Base-by-base conservation (phyloP, 2,329 filamentous ascomycete genomes). In the Aspergillus sp. region DNA sequence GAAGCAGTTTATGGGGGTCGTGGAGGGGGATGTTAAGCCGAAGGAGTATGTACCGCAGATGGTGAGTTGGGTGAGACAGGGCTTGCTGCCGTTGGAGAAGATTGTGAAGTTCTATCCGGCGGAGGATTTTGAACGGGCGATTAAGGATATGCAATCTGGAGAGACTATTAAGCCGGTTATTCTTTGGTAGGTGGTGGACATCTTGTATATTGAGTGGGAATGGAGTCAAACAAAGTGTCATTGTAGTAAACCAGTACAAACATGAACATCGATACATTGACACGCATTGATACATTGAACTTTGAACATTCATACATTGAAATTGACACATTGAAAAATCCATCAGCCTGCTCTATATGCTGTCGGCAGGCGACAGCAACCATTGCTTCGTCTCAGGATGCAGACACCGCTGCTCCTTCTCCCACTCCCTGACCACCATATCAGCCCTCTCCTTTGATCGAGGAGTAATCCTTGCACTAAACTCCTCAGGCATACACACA, bases 31-130 rank as follows among this genome's bases (percentile, higher is more conserved):
- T 42, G 70, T 72, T 4, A 64, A 70, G 22, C 73, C 76, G 43
- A 45, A 52, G 43, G 53, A 59, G 42, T 77, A 69, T 53, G 65
- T 80, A 3, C 77, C 78, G 0, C 65, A 74, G 60, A 68, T 80
- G 76, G 75, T 80, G 14, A 54, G 73, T 45, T 80, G 77, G 78
- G 77, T 76, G 51, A 61, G 69, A 13, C 67, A 76, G 40, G 77
- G 76, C 7, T 72, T 66, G 54, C 76, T 81, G 44, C 77, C 77
- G 0, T 66, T 79, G 42, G 70, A 79, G 22, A 73, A 72, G 59
- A 52, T 80, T 17, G 69, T 75, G 55, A 76, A 73, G 60, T 69
- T 70, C 10, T 77, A 78, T 63, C 58, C 69, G 46, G 74, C 72
- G 2, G 58, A 58, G 41, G 59, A 66, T 0, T 63, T 65, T 33